Conservation (phyloP, 2,329 filamentous ascomycete species). For the Ilyonectria destructans region DNA sequence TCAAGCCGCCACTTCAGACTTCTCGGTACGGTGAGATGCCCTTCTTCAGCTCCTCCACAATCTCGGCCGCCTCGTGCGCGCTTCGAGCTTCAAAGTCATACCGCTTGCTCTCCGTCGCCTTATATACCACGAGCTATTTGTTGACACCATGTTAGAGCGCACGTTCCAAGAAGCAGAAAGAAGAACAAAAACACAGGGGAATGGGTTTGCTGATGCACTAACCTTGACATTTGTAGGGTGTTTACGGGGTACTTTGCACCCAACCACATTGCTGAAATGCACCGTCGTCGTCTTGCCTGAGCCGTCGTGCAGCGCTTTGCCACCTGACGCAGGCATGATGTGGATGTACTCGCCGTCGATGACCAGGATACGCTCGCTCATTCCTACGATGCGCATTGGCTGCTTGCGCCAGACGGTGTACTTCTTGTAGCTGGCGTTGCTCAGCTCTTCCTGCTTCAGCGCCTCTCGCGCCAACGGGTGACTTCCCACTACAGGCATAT, state of each 20-base stretch:
- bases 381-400: slow-evolving; percentile 84
- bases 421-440: slow-evolving; percentile 77
- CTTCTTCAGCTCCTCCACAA: slow-evolving; percentile 84
- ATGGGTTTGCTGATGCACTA: slow-evolving; percentile 44
- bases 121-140: slow-evolving; percentile 78
- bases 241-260: slow-evolving; percentile 85
- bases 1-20: slow-evolving; percentile 48
- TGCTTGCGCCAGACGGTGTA: slow-evolving; percentile 89
- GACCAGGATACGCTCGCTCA: slow-evolving; percentile 82
- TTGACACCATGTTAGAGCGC: slow-evolving; percentile 37
- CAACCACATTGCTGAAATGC: slow-evolving; percentile 86
- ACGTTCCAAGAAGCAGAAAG: neutral
- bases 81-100: slow-evolving; percentile 89
- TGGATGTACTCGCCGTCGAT: slow-evolving; percentile 92
- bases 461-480: slow-evolving; percentile 80
- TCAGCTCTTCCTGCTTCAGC: slow-evolving; percentile 72
- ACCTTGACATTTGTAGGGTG: slow-evolving; percentile 88
- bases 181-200: neutral
- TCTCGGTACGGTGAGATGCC: slow-evolving; percentile 79
- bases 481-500: slow-evolving; percentile 68
- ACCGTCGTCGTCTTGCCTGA: slow-evolving; percentile 84
- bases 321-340: slow-evolving; percentile 81
- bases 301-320: slow-evolving; percentile 76
- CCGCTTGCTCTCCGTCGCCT: slow-evolving; percentile 82
- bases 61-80: slow-evolving; percentile 81